These are phyloP conservation scores for Beauveria australis DNA, from an alignment of 2,329 filamentous ascomycete genomes.

Conservation along the genomic window DNA sequence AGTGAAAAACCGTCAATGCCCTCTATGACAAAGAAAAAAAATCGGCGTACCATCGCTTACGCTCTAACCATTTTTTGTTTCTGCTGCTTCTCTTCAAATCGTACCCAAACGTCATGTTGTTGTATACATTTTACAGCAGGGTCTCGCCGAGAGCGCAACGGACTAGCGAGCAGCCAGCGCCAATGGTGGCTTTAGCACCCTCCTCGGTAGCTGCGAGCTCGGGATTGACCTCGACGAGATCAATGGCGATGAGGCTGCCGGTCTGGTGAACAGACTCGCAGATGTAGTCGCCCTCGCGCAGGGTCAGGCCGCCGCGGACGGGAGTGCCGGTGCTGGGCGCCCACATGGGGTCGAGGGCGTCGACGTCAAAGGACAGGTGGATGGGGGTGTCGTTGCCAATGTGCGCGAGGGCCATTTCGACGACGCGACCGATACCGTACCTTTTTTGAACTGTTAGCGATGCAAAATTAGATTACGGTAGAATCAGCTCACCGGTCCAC, in stretches of 20 bases:
- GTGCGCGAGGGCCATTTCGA: conserved; percentile 97
- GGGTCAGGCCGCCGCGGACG: conserved; percentile 83
- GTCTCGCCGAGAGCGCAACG: conserved; percentile 89
- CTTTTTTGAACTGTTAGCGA: conserved; percentile 32
- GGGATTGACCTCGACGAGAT: conserved; percentile 77
- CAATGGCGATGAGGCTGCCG: conserved; percentile 69
- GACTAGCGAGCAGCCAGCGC: conserved; percentile 85
- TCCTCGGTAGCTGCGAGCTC: conserved; percentile 53
- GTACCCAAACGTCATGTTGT: no score
- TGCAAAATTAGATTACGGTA: neutral
- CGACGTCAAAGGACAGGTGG: conserved; percentile 94
- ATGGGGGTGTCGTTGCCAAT: conserved; percentile 93
- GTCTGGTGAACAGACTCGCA: conserved; percentile 80
- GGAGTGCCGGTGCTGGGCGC: conserved; percentile 93
- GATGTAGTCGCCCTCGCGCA: conserved; percentile 95
- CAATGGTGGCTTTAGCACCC: conserved; percentile 76
- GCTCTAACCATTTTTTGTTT: neutral
- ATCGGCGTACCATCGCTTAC: neutral
- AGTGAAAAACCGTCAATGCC: conserved; percentile 7
- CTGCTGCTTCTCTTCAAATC: neutral
- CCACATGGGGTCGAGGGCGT: conserved; percentile 92
- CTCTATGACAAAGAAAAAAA: neutral
- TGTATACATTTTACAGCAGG: conserved; percentile 49
- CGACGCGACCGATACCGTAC: conserved; percentile 87
- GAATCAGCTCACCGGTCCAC: conserved; percentile 63